Evolutionary conservation across 768 basidiomycete species (phyloP).

Genomic region (Podaxis mareebaensis): DNA sequence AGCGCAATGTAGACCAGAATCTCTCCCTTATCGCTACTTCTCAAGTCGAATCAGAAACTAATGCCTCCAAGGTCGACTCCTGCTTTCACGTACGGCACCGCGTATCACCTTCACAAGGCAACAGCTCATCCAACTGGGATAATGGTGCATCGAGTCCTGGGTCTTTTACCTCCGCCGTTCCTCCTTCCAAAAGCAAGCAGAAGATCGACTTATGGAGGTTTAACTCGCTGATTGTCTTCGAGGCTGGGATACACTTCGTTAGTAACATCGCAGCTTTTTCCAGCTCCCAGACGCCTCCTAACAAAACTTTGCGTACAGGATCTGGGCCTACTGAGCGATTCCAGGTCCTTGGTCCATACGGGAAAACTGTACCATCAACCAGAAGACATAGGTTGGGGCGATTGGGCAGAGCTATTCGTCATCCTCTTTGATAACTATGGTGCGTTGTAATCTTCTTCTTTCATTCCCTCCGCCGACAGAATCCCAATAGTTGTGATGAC

Average conservation of each 20-base stretch:
- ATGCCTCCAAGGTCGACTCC: no score
- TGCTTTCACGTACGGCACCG: no score
- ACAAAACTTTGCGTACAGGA: constrained; percentile 43
- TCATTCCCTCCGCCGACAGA: constrained; percentile 16
- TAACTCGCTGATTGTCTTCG: constrained; percentile 75
- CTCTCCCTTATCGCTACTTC: no score
- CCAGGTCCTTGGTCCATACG: constrained; percentile 80
- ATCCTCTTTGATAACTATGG: constrained; percentile 95
- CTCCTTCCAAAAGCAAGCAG: constrained; percentile 38
- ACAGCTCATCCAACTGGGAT: no score
- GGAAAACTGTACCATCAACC: constrained; percentile 85
- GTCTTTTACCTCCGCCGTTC: no score
- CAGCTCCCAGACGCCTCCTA: neutral
- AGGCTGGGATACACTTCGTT: constrained; percentile 69
- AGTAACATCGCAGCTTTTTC: constrained; percentile 21
- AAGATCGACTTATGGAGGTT: constrained; percentile 90
- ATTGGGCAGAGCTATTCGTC: constrained; percentile 88
- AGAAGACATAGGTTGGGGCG: constrained; percentile 86
- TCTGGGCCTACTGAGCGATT: constrained; percentile 85
- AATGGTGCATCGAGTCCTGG: no score
- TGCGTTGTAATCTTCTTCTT: constrained; percentile 37
- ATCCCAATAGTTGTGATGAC: constrained; percentile 76
- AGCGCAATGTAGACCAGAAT: no score
- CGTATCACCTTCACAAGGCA: no score
- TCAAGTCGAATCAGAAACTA: no score